Evolutionary conservation across 441 rosid species (phyloP), one percentile per base, ranked within the genome.

Genomic region (Adansonia gregorii): DNA sequence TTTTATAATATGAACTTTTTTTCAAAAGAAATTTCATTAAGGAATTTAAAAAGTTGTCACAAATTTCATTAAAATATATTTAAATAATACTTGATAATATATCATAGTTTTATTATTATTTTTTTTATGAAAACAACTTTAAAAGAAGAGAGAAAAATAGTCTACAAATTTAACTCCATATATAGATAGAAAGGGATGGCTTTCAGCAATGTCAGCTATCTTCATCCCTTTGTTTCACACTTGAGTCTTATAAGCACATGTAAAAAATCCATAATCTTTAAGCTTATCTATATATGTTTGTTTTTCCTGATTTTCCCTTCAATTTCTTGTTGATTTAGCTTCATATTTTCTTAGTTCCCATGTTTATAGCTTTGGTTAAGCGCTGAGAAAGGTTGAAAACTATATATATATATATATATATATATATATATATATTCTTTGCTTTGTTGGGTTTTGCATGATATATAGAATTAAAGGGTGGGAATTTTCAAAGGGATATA

Each of bases 361-460:
- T 27, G 46, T 35, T 14, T 35, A 2, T 72, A 35, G 27, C 6
- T 54, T 72, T 54, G 49, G 24, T 35, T 35, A 52, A 56, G 2
- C 48, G 2, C 48, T 31, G 39, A 69, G 59, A 69, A 31, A 31
- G 35, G 35, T 31, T 1, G 35, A 31, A 70, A 59, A n/a, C n/a
- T 14, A n/a, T 51, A 14, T 15, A 56, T 17, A 9, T 20, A 17
- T 31, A 31, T 31, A 31, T 35, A 17, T n/a, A n/a, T 14, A n/a
- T 51, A 14, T 15, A 56, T 17, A 9, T 20, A 17, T 31, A 31
- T 31, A 31, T 35, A 17, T n/a, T 56, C 4, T 48, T 52, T 8
- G 54, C n/a, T 67, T 67, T 17, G 48, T 66, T 65, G 39, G 39
- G 7, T 27, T 65, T 67, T 79, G 41, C 66, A n/a, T 70, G 76